Evolutionary conservation across 2,329 filamentous ascomycete species (phyloP), one percentile per base, ranked within the genome.

Genomic region (Colletotrichum phormii): DNA sequence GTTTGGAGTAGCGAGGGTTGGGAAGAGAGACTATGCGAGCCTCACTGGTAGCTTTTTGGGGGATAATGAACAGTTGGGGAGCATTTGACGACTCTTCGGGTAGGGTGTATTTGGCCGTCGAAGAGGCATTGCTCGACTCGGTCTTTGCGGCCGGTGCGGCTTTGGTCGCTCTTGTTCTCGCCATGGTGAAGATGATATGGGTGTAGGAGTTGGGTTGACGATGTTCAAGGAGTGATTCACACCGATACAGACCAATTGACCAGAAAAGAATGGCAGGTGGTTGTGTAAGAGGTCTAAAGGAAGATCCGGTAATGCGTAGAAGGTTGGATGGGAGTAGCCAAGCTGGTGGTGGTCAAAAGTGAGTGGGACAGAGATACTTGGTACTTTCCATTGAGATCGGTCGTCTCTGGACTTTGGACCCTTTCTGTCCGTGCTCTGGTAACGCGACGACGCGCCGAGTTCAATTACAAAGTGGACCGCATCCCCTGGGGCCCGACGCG

Each of bases 1-100:
- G 87, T 37, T 84, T 86, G 22, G 81, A 80, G 76, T 87, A 86
- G 77, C 89, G 86, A 4, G 91, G 90, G 75, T 93, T 87, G 24
- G 88, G 86, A 49, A 93, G 84, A 1, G 87, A 88, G 64, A 92
- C 83, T 66, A 93, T 88, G 66, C 87, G 87, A 26, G 90, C 88
- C 4, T 87, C 84, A n/a, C 84, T 71, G 0, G 84, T 86, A 15
- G 88, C 86, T 74, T 84, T 82, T n/a, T 84, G 85, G 15, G 91
- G 91, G 6, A 93, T 82, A 70, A 93, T 86, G 79, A 93, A 91
- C 60, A 93, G 79, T 66, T 86, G 87, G 3, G 87, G 86, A 11
- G 88, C 84, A 53, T 84, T 87, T 29, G 81, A 75, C 12, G 80
- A 78, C 59, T 82, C 81, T 15, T 83, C 64, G 5, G 84, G 75